Evolutionary conservation across 805 yeast species (phyloP), one percentile per base, ranked within the genome.

Genomic region (Metschnikowia amazonensis): DNA sequence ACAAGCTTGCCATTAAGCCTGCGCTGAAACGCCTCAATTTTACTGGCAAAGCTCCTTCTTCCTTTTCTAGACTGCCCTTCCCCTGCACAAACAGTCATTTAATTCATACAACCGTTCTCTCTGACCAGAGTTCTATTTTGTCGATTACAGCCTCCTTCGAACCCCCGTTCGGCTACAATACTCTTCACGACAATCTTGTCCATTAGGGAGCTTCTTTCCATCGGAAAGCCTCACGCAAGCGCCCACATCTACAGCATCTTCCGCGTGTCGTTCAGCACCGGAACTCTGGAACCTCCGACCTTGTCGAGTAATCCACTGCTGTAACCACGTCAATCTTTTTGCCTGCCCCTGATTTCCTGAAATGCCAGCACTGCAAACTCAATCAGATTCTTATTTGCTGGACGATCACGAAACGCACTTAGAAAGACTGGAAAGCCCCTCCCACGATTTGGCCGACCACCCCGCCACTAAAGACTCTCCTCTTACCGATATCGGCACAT

Each of bases 401-500:
- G 41, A 37, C 41, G 23, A 37, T 37, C 33, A 27, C 33, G 41
- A 28, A 28, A 37, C 41, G 20, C 33, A 37, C 18, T 21, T 37
- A 20, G 41, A 28, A 18, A 37, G 33, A 37, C 41, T 37, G 41
- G 33, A 28, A 28, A 37, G 41, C 41, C 41, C 41, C 25, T 20
- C 41, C 20, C 41, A 37, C 18, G 32, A 36, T 17, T 18, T n/a
- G 23, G 36, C 34, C 11, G 50, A 48, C 5, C 36, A 35, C 14
- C 46, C 50, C 18, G 49, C 47, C 16, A 57, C 62, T 39, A 67
- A 64, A 46, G 73, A 68, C 37, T 65, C 72, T 8, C 74, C 74
- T 3, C 56, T 69, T 43, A 67, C 72, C 17, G 74, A 69, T 47
- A 64, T 69, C 41, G 71, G 66, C 29, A 67, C 71, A 5, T 67